phyloP scores from a whole-genome alignment of 2,329 filamentous ascomycete genomes.

The Aspergillus melleus region DNA sequence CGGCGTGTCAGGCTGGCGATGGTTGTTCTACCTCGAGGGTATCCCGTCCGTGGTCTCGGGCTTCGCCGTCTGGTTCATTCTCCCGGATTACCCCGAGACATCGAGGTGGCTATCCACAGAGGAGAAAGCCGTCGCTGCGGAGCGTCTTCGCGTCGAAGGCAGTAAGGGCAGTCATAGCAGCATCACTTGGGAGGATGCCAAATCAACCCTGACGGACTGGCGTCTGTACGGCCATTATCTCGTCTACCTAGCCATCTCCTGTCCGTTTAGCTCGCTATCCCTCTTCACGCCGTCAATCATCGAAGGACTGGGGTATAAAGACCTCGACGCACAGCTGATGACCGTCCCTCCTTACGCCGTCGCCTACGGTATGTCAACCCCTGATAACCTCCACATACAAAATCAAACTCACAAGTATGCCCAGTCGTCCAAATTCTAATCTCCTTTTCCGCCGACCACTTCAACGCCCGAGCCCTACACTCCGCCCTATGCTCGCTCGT shows the following conservation, averaged over 20 bases:
- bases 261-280: neutral
- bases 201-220: too few relatives aligned
- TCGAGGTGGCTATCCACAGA: neutral
- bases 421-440: neutral
- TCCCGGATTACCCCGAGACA: neutral
- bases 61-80: neutral
- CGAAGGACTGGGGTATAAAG: neutral
- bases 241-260: too few relatives aligned
- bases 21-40: slow-evolving; percentile 3
- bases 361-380: neutral
- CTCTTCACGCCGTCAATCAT: neutral
- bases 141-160: too few relatives aligned
- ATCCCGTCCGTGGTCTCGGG: neutral
- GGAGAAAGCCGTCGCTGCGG: neutral
- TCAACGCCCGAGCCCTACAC: neutral
- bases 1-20: neutral
- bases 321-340: slow-evolving; percentile 1
- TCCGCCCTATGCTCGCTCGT: neutral
- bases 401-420: too few relatives aligned
- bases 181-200: too few relatives aligned
- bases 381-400: too few relatives aligned
- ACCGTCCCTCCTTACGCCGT: slow-evolving; percentile 1
- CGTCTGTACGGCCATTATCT: too few relatives aligned
- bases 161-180: too few relatives aligned
- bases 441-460: slow-evolving; percentile 1